Percentiles rank a stretch among this genome's conserved stretches.
Evolutionary conservation across 2,329 filamentous ascomycete species (phyloP).

Genomic region (Talaromyces sp.): DNA sequence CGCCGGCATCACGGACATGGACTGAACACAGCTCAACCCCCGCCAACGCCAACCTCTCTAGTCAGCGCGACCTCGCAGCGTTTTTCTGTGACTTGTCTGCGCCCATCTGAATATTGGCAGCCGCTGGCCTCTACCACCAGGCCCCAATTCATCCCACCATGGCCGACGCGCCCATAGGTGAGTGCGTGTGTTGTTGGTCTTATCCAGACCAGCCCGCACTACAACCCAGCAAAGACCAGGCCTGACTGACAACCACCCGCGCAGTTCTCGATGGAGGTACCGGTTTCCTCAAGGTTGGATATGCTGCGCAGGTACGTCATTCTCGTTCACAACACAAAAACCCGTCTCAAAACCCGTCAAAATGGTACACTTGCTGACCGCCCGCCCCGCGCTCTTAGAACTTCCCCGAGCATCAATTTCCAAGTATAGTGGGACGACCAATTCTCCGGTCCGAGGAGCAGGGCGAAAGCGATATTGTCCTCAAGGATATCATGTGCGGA

Average conservation of each 20-base stretch:
- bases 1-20: conserved; percentile 2
- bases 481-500: conserved; percentile 99
- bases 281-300: conserved; percentile 98
- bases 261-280: conserved; percentile 98
- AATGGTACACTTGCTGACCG: background rate
- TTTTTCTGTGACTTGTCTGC: background rate
- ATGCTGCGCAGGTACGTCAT: conserved; percentile 75
- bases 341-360: too few relatives aligned
- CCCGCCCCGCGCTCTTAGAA: conserved; percentile 53
- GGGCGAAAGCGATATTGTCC: conserved; percentile 59
- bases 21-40: background rate
- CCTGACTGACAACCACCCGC: conserved; percentile 10
- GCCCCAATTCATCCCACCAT: conserved; percentile 23
- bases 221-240: background rate
- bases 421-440: conserved; percentile 94
- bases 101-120: background rate
- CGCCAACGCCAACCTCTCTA: background rate
- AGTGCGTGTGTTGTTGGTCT: conserved; percentile 8
- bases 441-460: conserved; percentile 95
- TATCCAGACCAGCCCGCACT: conserved; percentile 1
- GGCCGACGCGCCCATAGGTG: conserved; percentile 48
- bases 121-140: background rate
- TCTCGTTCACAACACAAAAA: background rate
- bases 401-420: conserved; percentile 98
- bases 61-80: background rate